These are phyloP conservation scores for Posidonia oceanica DNA, from an alignment of 116 monocot species.

Conservation along the genomic window DNA sequence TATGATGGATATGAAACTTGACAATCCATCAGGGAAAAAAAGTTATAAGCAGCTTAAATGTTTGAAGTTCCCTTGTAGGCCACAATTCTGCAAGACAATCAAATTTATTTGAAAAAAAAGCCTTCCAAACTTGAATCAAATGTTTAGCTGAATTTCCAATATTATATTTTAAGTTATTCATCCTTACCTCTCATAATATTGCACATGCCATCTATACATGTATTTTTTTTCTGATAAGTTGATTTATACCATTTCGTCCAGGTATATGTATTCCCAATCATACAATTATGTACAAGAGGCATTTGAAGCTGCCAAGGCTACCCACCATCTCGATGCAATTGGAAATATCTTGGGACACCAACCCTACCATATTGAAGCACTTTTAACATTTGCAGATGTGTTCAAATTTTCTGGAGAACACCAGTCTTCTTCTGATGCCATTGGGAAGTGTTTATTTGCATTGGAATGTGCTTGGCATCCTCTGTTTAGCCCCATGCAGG, in stretches of 20 bases:
- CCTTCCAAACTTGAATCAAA: too few relatives aligned
- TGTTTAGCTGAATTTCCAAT: too few relatives aligned
- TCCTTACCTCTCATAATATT: too few relatives aligned
- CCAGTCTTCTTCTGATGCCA: slow-evolving; percentile 75
- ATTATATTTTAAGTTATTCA: too few relatives aligned
- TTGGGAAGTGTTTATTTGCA: slow-evolving; percentile 77
- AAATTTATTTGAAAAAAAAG: too few relatives aligned
- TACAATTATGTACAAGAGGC: slow-evolving; percentile 60
- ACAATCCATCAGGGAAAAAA: too few relatives aligned
- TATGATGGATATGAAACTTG: too few relatives aligned
- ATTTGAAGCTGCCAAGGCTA: slow-evolving; percentile 80
- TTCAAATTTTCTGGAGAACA: slow-evolving; percentile 97
- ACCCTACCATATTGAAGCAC: slow-evolving; percentile 81
- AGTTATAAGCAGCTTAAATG: too few relatives aligned
- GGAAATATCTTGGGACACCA: slow-evolving; percentile 53
- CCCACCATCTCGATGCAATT: slow-evolving; percentile 82
- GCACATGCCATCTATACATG: too few relatives aligned
- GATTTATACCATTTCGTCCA: slow-evolving; percentile 11
- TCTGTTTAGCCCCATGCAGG: slow-evolving; percentile 46
- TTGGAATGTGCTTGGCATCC: slow-evolving; percentile 97
- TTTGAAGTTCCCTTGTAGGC: too few relatives aligned
- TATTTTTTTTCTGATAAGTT: background rate
- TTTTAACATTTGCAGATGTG: slow-evolving; percentile 84
- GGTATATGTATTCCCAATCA: slow-evolving; percentile 62
- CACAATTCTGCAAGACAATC: too few relatives aligned